phyloP scores from a whole-genome alignment of 352 stramenopile genomes.

The Phytophthora fragariae region DNA sequence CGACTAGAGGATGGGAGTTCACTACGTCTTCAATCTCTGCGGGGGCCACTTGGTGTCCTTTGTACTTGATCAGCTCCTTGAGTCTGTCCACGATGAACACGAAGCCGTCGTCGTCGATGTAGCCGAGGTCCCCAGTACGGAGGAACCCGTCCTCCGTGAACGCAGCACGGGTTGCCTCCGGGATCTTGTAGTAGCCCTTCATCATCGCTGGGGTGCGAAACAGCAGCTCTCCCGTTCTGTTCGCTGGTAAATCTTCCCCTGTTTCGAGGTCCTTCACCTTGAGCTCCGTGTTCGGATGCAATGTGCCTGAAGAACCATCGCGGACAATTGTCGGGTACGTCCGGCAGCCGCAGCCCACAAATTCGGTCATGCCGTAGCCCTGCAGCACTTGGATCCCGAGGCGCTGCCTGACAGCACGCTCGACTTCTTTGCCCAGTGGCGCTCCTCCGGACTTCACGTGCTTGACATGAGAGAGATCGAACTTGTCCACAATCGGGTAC shows the following conservation, averaged over 20 bases:
- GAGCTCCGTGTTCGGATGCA: constrained; percentile 47
- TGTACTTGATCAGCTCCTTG: constrained; percentile 96
- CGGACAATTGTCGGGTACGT: constrained; percentile 21
- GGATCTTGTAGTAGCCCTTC: constrained; percentile 65
- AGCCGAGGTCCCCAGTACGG: constrained; percentile 89
- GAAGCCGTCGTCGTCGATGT: constrained; percentile 91
- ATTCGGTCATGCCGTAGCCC: constrained; percentile 68
- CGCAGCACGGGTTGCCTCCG: constrained; percentile 77
- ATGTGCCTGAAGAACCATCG: constrained; percentile 36
- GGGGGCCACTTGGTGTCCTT: constrained; percentile 91
- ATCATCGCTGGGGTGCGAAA: constrained; percentile 56
- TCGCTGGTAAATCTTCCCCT: constrained; percentile 35
- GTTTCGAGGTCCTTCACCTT: constrained; percentile 46
- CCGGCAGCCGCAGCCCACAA: constrained; percentile 55
- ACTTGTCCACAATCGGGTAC: constrained; percentile 87
- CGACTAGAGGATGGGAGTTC: constrained; percentile 72
- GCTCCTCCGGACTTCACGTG: constrained; percentile 81
- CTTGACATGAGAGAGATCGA: constrained; percentile 79
- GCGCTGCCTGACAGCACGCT: constrained; percentile 62
- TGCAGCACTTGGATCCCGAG: constrained; percentile 56
- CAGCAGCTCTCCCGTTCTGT: constrained; percentile 67
- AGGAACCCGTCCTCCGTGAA: constrained; percentile 84
- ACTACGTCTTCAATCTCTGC: constrained; percentile 93
- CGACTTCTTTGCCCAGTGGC: constrained; percentile 74
- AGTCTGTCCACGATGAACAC: constrained; percentile 92